Evolutionary conservation across 2,329 filamentous ascomycete genomes (phyloP).

Genomic region (Diaporthe vexans): DNA sequence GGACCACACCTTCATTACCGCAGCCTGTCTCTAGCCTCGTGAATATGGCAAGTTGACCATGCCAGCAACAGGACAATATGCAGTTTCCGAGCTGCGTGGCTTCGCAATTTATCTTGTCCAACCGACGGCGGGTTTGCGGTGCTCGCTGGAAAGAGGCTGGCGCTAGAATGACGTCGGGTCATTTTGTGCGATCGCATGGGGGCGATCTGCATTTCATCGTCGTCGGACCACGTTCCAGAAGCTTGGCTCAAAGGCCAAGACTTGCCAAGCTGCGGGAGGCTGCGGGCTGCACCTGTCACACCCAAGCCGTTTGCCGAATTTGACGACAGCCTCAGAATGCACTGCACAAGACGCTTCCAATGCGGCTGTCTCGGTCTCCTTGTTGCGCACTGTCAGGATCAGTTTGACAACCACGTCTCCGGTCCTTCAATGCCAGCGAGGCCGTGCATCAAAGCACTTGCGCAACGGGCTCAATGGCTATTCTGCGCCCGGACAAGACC

Average conservation of each 20-base stretch:
- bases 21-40: neutral
- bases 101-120: neutral
- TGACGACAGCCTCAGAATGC: slow-evolving; percentile 26
- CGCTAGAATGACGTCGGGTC: slow-evolving; percentile 1
- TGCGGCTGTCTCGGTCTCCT: neutral
- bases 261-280: slow-evolving; percentile 36
- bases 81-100: neutral
- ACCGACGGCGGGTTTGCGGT: neutral
- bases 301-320: slow-evolving; percentile 9
- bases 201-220: slow-evolving; percentile 28
- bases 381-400: neutral
- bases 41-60: neutral
- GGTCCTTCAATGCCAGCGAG: slow-evolving; percentile 26
- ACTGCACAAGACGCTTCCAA: neutral
- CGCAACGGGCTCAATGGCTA: neutral
- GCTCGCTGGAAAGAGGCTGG: neutral
- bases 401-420: slow-evolving; percentile 16
- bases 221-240: slow-evolving; percentile 35
- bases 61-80: neutral
- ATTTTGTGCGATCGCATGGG: slow-evolving; percentile 17
- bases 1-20: neutral
- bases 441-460: slow-evolving; percentile 25
- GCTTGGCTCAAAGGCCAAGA: slow-evolving; percentile 35
- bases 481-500: slow-evolving; percentile 1
- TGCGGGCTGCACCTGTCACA: slow-evolving; percentile 29